These are phyloP conservation scores for Dendrothele bispora DNA, from an alignment of 768 basidiomycete species.

Conservation along the genomic window DNA sequence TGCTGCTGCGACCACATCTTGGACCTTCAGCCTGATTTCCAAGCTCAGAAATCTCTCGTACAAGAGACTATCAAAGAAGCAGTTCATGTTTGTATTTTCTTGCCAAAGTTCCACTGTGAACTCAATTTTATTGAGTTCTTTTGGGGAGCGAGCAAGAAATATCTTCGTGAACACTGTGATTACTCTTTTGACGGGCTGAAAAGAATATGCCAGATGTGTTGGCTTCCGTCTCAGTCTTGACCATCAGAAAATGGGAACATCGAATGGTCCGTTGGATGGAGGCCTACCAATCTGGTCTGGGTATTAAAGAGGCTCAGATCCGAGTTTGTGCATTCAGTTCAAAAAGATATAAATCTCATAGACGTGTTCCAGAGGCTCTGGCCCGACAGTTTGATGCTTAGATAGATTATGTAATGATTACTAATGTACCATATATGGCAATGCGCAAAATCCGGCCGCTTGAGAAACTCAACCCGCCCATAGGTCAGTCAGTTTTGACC, in stretches of 20 bases:
- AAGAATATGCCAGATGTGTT: constrained; percentile 14
- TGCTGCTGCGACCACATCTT: constrained; percentile 26
- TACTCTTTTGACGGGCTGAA: constrained; percentile 16
- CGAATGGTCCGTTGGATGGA: constrained; percentile 11
- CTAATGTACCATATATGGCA: no score
- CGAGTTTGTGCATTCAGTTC: constrained; percentile 13
- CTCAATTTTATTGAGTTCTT: no score
- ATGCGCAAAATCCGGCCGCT: no score
- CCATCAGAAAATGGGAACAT: constrained; percentile 18
- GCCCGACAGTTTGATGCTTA: no score
- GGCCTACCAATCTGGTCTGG: constrained; percentile 15
- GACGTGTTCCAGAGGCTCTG: no score
- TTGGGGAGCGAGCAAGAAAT: constrained; percentile 27
- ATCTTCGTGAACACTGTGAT: no score
- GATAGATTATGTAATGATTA: no score
- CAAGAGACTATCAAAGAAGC: constrained; percentile 3
- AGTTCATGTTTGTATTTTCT: constrained; percentile 3
- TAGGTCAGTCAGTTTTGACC: no score
- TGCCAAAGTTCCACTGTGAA: no score
- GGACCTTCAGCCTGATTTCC: constrained; percentile 1
- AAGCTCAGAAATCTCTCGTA: constrained; percentile 4
- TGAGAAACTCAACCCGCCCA: no score
- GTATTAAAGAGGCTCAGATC: constrained; percentile 10
- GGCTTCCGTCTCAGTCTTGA: constrained; percentile 11
- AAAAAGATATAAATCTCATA: no score